Evolutionary conservation across 139 green algal genomes (phyloP).

Genomic region (Chlamydomonas asymmetrica): DNA sequence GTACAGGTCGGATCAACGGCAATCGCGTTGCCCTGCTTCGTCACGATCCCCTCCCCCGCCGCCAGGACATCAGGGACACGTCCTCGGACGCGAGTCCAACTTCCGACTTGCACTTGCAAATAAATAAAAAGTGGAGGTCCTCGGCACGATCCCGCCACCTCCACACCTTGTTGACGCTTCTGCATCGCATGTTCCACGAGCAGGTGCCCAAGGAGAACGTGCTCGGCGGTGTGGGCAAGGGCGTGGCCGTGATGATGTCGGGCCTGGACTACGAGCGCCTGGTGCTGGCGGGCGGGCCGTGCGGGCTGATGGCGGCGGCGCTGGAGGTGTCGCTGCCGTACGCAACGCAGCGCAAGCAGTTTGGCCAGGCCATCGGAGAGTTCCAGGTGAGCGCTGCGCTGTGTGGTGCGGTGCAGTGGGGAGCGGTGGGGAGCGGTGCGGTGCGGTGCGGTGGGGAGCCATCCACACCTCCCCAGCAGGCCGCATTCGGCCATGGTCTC

Average conservation of each 20-base stretch:
- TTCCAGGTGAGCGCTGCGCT: slow-evolving; percentile 72
- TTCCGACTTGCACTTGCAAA: no score
- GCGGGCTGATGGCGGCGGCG: slow-evolving; percentile 77
- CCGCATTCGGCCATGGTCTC: no score
- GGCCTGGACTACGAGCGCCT: slow-evolving; percentile 90
- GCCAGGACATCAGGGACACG: no score
- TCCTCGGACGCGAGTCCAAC: no score
- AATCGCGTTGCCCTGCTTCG: no score
- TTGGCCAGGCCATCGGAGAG: slow-evolving; percentile 82
- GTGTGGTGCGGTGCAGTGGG: not conserved
- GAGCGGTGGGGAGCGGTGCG: not conserved
- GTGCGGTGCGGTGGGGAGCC: no score
- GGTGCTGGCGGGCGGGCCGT: slow-evolving; percentile 84
- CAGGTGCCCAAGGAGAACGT: slow-evolving; percentile 85
- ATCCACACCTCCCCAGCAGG: no score
- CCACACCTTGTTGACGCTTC: no score
- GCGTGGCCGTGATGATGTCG: slow-evolving; percentile 68
- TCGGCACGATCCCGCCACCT: no score
- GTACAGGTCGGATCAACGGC: no score
- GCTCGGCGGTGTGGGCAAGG: slow-evolving; percentile 76
- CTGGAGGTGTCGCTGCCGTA: slow-evolving; percentile 87
- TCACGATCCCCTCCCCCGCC: no score
- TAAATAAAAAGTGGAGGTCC: no score
- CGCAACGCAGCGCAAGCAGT: slow-evolving; percentile 81
- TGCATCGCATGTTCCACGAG: not conserved